phyloP scores from a whole-genome alignment of 2,329 filamentous ascomycete species.

The Cordyceps farinosa region DNA sequence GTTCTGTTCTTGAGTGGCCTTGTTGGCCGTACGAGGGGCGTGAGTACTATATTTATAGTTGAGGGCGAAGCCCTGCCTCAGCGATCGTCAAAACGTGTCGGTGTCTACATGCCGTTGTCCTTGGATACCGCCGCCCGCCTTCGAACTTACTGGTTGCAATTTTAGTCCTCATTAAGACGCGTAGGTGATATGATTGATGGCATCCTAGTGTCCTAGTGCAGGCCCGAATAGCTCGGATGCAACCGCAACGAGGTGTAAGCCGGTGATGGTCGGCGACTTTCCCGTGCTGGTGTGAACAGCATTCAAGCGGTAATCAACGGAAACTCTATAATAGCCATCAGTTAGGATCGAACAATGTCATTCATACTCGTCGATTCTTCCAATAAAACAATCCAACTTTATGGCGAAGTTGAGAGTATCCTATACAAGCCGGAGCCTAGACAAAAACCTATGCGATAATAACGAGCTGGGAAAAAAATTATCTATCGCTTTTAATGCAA shows the following conservation, averaged over 20 bases:
- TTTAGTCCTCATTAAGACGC: background rate
- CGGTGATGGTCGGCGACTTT: background rate
- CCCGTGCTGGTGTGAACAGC: background rate
- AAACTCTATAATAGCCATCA: background rate
- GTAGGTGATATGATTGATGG: background rate
- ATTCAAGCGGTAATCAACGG: background rate
- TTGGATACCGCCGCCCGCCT: background rate
- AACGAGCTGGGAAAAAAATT: background rate
- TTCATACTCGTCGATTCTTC: too few relatives aligned
- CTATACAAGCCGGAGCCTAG: too few relatives aligned
- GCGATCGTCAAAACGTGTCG: background rate
- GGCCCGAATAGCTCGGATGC: background rate
- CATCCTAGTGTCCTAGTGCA: background rate
- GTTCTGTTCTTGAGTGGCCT: background rate
- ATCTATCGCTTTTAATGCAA: background rate
- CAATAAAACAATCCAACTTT: too few relatives aligned
- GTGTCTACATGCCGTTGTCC: background rate
- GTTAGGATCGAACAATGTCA: background rate
- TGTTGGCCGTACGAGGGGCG: background rate
- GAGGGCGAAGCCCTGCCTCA: background rate
- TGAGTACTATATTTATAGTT: background rate
- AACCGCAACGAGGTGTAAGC: background rate
- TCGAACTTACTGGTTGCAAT: background rate
- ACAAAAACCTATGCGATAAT: too few relatives aligned
- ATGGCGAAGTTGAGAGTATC: too few relatives aligned